Conservation (phyloP, 805 yeast genomes). For the Metschnikowia cubensis region DNA sequence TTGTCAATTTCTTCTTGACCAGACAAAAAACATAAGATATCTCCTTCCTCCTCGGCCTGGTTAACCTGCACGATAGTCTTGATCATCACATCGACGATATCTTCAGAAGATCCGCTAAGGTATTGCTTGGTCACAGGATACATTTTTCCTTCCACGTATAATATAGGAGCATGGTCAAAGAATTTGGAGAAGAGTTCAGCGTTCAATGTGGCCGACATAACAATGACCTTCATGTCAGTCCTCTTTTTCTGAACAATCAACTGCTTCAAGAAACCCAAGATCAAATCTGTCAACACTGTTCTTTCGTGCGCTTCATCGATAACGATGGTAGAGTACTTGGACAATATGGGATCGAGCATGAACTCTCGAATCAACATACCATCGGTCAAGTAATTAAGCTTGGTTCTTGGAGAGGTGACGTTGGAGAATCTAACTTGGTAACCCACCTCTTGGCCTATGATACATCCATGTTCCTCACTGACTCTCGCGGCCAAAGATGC, state of each 20-base stretch:
- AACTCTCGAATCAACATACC: constrained; percentile 95
- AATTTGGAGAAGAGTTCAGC: constrained; percentile 82
- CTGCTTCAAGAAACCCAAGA: constrained; percentile 82
- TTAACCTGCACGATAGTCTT: constrained; percentile 76
- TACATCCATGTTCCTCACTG: constrained; percentile 78
- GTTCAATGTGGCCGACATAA: constrained; percentile 97
- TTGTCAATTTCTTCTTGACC: constrained; percentile 98
- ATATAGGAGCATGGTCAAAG: constrained; percentile 74
- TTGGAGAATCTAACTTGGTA: constrained; percentile 91
- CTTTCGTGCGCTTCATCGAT: constrained; percentile 98
- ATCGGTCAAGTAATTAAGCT: constrained; percentile 84
- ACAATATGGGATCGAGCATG: constrained; percentile 65
- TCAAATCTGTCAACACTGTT: constrained; percentile 83
- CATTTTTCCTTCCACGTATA: constrained; percentile 86
- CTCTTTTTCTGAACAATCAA: constrained; percentile 48
- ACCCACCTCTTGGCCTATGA: constrained; percentile 79
- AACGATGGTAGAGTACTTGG: constrained; percentile 68
- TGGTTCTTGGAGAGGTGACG: constrained; percentile 53
- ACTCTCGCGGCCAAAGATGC: constrained; percentile 91
- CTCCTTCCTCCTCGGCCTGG: constrained; percentile 78
- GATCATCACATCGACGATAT: constrained; percentile 75
- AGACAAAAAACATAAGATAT: constrained; percentile 85
- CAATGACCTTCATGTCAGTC: constrained; percentile 61
- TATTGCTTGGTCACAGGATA: constrained; percentile 77
- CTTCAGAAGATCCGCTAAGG: constrained; percentile 63